Base-by-base conservation (phyloP, 495 filamentous ascomycete species). In the Elasticomyces elasticus region DNA sequence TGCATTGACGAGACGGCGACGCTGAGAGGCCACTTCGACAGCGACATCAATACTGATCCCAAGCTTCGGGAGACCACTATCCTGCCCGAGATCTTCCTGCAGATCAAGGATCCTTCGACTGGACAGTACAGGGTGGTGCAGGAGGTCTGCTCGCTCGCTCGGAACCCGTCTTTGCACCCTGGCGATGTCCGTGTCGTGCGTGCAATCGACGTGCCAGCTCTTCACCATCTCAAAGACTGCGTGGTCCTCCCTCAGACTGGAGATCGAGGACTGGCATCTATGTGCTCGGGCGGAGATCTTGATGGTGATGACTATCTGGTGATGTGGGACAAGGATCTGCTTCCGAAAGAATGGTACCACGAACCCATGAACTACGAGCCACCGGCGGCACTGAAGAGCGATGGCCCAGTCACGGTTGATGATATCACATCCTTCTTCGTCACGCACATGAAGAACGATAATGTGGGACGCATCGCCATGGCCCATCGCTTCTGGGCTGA, bases 251-350 rank as follows among this genome's bases (percentile, higher is more conserved):
- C 92, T 0, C 78, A 84, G 37, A 83, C 74, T 0, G 92, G 92
- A 0, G 90, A 97, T 66, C 75, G 84, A 35, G 87, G 90, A 58
- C 67, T 99, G 24, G 77, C 89, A 7, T 86, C 83, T 55, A 97
- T 97, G 92, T 92, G 89, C 58, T 94, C 92, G 5, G 92, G 92
- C 1, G 94, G 92, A 5, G 92, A 99, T 66, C 73, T 99, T 2
- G 92, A 99, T 68, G 92, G 92, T 0, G 92, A 99, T 60, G 94
- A 97, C 64, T 99, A 85, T 63, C 77, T 95, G 23, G 84, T 97
- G 19, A 86, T 96, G 31, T 99, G 92, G 92, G 89, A 99, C 60
- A 62, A 73, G 30, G 78, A 83, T 41, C 72, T 99, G 5, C 66
- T 90, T 24, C 89, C 89, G 1, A 40, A 51, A 0, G 71, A 84